Conservation (phyloP, 345 rosid species). For the Heritiera fomes region DNA sequence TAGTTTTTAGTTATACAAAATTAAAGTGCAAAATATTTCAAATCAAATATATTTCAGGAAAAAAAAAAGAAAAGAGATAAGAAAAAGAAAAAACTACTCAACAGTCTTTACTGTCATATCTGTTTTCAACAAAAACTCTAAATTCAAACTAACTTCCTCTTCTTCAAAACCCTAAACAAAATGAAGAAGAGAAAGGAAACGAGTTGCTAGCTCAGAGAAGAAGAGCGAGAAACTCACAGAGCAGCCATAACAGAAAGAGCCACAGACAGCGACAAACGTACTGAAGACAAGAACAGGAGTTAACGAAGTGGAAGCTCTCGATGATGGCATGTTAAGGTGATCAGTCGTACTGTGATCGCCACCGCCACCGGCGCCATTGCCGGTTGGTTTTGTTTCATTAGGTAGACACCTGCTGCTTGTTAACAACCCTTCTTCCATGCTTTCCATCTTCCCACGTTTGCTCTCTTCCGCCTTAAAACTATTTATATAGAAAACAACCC, state of each 20-base stretch:
- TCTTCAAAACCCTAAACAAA: not conserved
- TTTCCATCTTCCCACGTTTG: not conserved
- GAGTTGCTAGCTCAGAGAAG: not conserved
- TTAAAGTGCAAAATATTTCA: too few species aligned
- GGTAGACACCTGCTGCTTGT: conserved; percentile 18
- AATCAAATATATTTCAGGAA: too few species aligned
- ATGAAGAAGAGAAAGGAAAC: not conserved
- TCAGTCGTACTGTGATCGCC: too few species aligned
- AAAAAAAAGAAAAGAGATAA: too few species aligned
- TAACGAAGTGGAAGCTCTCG: conserved; percentile 19
- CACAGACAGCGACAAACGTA: conserved; percentile 53
- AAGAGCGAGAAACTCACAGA: conserved; percentile 41
- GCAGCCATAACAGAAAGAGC: conserved; percentile 51
- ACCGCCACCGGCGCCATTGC: not conserved
- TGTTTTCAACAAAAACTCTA: too few species aligned
- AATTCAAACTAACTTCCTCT: too few species aligned
- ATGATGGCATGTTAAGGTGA: not conserved
- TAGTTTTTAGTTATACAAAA: too few species aligned
- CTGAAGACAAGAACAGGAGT: conserved; percentile 42
- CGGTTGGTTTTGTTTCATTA: not conserved
- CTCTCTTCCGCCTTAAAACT: not conserved
- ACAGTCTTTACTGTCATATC: too few species aligned
- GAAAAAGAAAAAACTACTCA: too few species aligned
- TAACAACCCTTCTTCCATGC: conserved; percentile 14
- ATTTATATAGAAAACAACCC: too few species aligned